These are phyloP conservation scores for Colletotrichum sp. DNA, from an alignment of 2,329 filamentous ascomycete genomes.

Conservation along the genomic window DNA sequence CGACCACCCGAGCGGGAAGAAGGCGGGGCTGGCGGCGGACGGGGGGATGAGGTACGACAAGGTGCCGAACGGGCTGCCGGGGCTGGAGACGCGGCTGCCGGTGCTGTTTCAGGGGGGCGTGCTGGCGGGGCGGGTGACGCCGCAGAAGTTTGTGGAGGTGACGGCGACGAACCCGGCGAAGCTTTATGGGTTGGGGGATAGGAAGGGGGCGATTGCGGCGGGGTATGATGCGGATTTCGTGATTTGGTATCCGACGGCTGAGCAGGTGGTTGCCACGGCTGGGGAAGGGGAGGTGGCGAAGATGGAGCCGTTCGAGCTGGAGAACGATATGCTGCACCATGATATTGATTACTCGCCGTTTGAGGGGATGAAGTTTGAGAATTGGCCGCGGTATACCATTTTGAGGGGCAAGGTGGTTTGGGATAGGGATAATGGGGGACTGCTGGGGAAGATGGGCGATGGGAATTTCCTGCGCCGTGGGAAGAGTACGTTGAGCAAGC, in stretches of 20 bases:
- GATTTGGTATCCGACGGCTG: slow-evolving; percentile 57
- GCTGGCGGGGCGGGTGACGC: slow-evolving; percentile 43
- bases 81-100: slow-evolving; percentile 61
- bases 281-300: slow-evolving; percentile 19
- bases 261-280: neutral
- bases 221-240: slow-evolving; percentile 63
- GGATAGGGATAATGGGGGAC: slow-evolving; percentile 57
- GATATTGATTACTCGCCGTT: slow-evolving; percentile 68
- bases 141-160: slow-evolving; percentile 58
- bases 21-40: slow-evolving; percentile 38
- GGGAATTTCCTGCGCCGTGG: slow-evolving; percentile 54
- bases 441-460: slow-evolving; percentile 51
- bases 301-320: slow-evolving; percentile 40
- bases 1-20: slow-evolving; percentile 53
- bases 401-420: slow-evolving; percentile 63
- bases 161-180: slow-evolving; percentile 61
- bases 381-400: slow-evolving; percentile 68
- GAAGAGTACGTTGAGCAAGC: slow-evolving; percentile 20
- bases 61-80: slow-evolving; percentile 64
- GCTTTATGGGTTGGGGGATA: slow-evolving; percentile 59
- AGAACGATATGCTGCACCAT: slow-evolving; percentile 63
- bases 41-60: slow-evolving; percentile 50
- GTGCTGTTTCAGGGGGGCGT: slow-evolving; percentile 33
- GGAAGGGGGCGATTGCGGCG: slow-evolving; percentile 54
- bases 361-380: slow-evolving; percentile 58